These are phyloP conservation scores for Adansonia digitata DNA, from an alignment of 345 rosid species.

Conservation along the genomic window DNA sequence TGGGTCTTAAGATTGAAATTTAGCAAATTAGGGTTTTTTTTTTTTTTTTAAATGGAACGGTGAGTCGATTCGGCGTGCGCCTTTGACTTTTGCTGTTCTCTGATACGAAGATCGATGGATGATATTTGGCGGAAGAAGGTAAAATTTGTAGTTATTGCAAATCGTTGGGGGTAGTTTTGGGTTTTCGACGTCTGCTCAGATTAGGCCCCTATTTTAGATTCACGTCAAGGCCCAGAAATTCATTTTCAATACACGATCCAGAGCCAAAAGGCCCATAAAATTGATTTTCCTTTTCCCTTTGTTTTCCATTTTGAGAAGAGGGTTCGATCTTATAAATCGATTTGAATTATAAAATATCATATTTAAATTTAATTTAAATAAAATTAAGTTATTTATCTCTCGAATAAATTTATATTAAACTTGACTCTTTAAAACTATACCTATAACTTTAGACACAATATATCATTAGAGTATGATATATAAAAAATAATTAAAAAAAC, in stretches of 20 bases:
- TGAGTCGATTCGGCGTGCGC: background rate
- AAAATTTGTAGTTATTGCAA: background rate
- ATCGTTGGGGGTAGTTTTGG: background rate
- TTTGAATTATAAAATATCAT: no score
- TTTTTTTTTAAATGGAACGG: background rate
- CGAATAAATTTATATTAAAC: no score
- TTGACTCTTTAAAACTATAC: no score
- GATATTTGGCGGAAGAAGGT: background rate
- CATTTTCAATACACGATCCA: background rate
- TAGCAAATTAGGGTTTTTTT: background rate
- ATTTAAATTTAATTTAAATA: no score
- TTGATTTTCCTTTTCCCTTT: no score
- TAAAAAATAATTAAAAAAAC: no score
- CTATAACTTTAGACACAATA: no score
- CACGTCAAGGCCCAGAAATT: background rate
- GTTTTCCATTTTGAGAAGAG: no score
- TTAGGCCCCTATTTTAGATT: background rate
- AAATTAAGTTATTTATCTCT: no score
- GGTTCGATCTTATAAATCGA: no score
- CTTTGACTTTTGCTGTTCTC: background rate
- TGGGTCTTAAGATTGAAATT: slow-evolving; percentile 16
- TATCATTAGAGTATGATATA: no score
- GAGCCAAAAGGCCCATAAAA: background rate
- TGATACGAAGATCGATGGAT: background rate
- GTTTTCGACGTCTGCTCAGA: background rate